Conservation (phyloP, 306 rosid species). For the Abrus pulchellus region DNA sequence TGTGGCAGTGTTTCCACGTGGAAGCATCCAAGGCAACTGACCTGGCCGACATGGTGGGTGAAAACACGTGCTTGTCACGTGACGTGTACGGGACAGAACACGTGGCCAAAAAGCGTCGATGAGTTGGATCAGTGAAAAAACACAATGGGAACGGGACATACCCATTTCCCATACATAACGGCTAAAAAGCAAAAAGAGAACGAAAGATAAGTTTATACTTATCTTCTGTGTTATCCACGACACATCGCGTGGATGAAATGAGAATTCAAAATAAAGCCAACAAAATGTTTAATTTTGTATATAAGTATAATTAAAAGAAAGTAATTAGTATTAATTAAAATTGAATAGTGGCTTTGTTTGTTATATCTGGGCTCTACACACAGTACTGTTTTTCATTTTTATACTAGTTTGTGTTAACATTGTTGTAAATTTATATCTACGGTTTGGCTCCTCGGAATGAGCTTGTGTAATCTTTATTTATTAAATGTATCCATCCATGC, state of each 20-base stretch:
- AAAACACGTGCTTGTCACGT: conserved; percentile 54
- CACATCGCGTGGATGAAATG: too few relatives aligned
- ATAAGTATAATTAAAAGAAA: neutral
- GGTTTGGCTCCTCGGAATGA: neutral
- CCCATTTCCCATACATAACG: conserved; percentile 23
- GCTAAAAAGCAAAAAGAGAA: neutral
- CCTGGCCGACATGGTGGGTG: conserved; percentile 50
- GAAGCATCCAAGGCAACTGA: conserved; percentile 20
- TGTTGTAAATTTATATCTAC: neutral
- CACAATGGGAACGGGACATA: conserved; percentile 35
- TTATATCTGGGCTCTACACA: neutral
- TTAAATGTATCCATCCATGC: neutral
- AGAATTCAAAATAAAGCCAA: neutral
- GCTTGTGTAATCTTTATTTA: neutral
- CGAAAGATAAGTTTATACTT: neutral
- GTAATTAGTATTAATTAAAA: neutral
- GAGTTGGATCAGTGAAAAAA: conserved; percentile 17
- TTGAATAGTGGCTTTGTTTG: neutral
- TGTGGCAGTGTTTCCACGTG: conserved; percentile 16
- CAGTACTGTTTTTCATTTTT: neutral
- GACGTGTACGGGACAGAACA: conserved; percentile 11
- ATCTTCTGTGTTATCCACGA: neutral
- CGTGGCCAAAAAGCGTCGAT: neutral
- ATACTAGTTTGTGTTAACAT: neutral
- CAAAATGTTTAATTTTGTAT: neutral